Evolutionary conservation across 805 yeast species (phyloP).

Genomic region (Saccharomycopsis selenospora): DNA sequence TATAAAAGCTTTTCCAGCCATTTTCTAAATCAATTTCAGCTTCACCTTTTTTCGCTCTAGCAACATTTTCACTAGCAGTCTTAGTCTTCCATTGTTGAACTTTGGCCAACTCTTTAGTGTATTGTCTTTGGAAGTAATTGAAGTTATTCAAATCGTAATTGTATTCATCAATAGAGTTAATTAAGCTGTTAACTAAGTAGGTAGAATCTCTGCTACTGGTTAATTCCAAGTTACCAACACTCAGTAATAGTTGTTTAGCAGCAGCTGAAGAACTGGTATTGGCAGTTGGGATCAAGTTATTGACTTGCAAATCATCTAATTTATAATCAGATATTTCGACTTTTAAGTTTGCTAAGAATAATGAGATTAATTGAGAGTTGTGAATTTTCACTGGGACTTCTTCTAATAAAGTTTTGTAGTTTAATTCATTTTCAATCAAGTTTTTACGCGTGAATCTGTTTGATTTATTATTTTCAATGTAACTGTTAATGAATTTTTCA

Average conservation of each 20-base stretch:
- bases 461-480: constrained; percentile 32
- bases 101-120: constrained; percentile 61
- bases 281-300: constrained; percentile 18
- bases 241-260: constrained; percentile 13
- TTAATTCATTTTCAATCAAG: constrained; percentile 51
- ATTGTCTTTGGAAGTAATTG: constrained; percentile 74
- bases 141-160: constrained; percentile 73
- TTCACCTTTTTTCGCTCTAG: constrained; percentile 51
- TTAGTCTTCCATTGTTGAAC: constrained; percentile 69
- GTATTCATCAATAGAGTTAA: constrained; percentile 65
- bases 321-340: constrained; percentile 10
- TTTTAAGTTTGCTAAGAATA: constrained; percentile 36
- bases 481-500: constrained; percentile 48
- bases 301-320: constrained; percentile 12
- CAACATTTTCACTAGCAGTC: constrained; percentile 57
- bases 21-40: constrained; percentile 38
- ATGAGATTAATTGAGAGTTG: constrained; percentile 60
- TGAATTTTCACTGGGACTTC: constrained; percentile 62
- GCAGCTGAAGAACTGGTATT: background rate
- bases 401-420: constrained; percentile 59
- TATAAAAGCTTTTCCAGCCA: constrained; percentile 62
- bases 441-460: constrained; percentile 62
- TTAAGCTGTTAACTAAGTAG: constrained; percentile 50
- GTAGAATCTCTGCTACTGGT: constrained; percentile 36
- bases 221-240: constrained; percentile 34